Evolutionary conservation across 1,284 basidiomycete genomes (phyloP).

Genomic region (Cryptococcus sp.): DNA sequence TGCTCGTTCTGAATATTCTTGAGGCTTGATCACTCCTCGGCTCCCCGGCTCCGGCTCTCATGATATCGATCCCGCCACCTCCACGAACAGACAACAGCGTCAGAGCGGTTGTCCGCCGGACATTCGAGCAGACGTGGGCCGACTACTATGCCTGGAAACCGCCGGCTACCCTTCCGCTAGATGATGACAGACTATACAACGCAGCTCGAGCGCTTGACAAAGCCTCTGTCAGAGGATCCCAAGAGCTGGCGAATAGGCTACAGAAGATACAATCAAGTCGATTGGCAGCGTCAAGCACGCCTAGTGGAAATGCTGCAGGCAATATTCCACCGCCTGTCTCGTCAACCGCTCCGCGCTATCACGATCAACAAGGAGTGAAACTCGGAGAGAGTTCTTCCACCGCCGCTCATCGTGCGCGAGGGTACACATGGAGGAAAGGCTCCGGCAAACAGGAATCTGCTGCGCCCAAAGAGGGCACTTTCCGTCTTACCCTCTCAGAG

Average conservation of each 20-base stretch:
- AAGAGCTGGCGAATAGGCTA: neutral
- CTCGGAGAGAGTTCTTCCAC: neutral
- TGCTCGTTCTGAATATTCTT: too few relatives aligned
- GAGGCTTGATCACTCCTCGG: too few relatives aligned
- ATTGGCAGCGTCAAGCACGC: too few relatives aligned
- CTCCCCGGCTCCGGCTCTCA: too few relatives aligned
- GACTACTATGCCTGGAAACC: constrained; percentile 19
- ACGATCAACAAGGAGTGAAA: neutral
- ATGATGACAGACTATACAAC: constrained; percentile 5
- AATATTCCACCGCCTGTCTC: neutral
- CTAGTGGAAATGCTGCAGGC: neutral
- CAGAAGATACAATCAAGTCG: too few relatives aligned
- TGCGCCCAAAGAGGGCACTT: neutral
- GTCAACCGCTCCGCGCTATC: neutral
- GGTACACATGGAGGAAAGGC: too few relatives aligned
- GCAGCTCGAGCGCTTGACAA: constrained; percentile 1
- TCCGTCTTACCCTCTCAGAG: neutral
- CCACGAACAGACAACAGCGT: too few relatives aligned
- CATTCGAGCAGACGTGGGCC: constrained; percentile 8
- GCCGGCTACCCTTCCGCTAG: constrained; percentile 12
- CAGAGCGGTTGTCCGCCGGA: constrained; percentile 1
- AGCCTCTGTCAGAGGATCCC: neutral
- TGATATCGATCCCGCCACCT: too few relatives aligned
- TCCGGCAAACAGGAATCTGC: neutral
- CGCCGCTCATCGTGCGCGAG: too few relatives aligned